Base-by-base conservation (phyloP, 1,139 yeast species). In the Magnusiomyces ingens region DNA sequence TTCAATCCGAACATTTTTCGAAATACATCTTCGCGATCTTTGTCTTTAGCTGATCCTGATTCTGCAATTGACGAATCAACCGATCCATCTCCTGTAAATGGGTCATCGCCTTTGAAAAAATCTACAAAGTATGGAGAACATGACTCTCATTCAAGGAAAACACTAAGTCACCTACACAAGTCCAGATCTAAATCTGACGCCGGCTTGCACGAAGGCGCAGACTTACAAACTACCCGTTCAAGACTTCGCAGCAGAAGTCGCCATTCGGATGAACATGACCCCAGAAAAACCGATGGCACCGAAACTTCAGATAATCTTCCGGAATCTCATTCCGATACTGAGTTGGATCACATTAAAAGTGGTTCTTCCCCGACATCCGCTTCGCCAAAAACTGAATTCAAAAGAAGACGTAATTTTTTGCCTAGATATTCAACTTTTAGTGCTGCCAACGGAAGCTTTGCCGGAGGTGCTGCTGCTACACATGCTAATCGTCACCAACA, bases 101-200 rank as follows among this genome's bases (percentile, higher is more conserved):
- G 40, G 10, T 36, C n/a, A n/a, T 36, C n/a, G 40, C 3, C 17
- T 12, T 36, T 36, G n/a, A 36, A n/a, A 36, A 36, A 36, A 36
- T 36, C 40, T 4, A 26, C 40, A 5, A 36, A 36, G 40, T 12
- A 36, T 36, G 40, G n/a, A 3, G 32, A 26, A 8, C 32, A 26
- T 5, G 32, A 26, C 4, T 26, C 32, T 26, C 32, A 26, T 5
- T 26, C 32, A 26, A 26, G 8, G 32, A 26, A 8, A 26, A 26
- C 32, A 26, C 8, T 8, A 26, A 4, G 8, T 26, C 32, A 13
- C 11, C 12, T 48, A 6, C 50, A 21, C 37, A 48, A 48, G 22
- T 21, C 38, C 13, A 42, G 50, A 15, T 48, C 50, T 2, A 48
- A 48, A 26, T 48, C 50, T 6, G 50, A 48, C 38, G 45, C 38